phyloP scores from a whole-genome alignment of 1,284 basidiomycete species.

The Amylostereum areolatum region DNA sequence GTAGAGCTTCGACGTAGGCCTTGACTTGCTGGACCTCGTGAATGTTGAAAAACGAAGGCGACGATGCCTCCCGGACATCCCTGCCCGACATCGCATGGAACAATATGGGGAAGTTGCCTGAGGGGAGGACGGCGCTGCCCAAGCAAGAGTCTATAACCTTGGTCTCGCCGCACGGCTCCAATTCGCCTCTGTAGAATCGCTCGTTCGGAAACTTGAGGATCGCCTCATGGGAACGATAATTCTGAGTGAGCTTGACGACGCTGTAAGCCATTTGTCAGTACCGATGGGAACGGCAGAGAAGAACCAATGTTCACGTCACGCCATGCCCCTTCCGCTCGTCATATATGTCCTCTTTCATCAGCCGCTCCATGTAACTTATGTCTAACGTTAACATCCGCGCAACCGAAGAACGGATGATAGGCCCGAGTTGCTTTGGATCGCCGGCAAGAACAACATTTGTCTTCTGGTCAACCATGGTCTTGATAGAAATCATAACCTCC shows the following conservation, averaged over 20 bases:
- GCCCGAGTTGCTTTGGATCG: conserved; percentile 55
- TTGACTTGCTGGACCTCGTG: conserved; percentile 51
- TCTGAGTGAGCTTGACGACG: conserved; percentile 52
- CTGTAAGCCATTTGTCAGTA: conserved; percentile 22
- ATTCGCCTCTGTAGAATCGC: conserved; percentile 49
- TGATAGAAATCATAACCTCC: conserved; percentile 48
- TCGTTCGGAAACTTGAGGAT: conserved; percentile 54
- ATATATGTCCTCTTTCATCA: conserved; percentile 45
- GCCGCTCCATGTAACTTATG: conserved; percentile 42
- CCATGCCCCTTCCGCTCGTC: conserved; percentile 23
- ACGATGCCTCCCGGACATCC: conserved; percentile 53
- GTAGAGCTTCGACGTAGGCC: conserved; percentile 34
- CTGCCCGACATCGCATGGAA: conserved; percentile 56
- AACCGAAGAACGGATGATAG: conserved; percentile 41
- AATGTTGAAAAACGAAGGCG: conserved; percentile 64
- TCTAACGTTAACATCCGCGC: conserved; percentile 39
- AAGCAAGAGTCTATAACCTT: conserved; percentile 17
- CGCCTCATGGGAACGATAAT: conserved; percentile 51
- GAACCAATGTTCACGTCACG: conserved; percentile 29
- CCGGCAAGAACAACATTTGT: conserved; percentile 49
- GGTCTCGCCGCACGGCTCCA: conserved; percentile 38
- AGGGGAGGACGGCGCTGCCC: conserved; percentile 27
- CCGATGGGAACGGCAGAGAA: no score
- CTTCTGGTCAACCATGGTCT: conserved; percentile 33
- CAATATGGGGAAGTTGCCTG: conserved; percentile 48